phyloP scores from a whole-genome alignment of 2,329 filamentous ascomycete genomes.

The Aspergillus sp. region DNA sequence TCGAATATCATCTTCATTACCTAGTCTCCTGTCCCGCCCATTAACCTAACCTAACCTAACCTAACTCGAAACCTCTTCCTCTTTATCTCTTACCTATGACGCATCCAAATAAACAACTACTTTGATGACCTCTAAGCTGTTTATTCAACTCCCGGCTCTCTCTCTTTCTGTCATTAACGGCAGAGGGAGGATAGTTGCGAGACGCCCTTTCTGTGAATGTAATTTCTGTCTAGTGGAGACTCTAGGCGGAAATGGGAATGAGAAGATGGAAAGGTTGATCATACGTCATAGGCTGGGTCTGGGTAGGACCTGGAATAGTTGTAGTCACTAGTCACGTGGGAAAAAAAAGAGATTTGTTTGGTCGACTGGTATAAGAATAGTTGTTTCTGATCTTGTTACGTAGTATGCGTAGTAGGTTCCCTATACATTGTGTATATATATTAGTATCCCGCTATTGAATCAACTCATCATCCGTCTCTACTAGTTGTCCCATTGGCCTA shows the following conservation, averaged over 20 bases:
- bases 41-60: slow-evolving; percentile 24
- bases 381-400: no score
- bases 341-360: slow-evolving; percentile 4
- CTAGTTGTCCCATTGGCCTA: no score
- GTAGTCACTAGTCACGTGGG: background rate
- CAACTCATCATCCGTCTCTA: no score
- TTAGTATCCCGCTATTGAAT: no score
- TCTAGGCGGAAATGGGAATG: slow-evolving; percentile 11
- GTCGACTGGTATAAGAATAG: background rate
- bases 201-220: background rate
- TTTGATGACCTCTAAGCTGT: slow-evolving; percentile 24
- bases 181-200: background rate
- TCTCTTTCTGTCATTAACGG: background rate
- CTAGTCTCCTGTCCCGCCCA: slow-evolving; percentile 26
- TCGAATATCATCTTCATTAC: no score
- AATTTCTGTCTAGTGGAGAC: slow-evolving; percentile 13
- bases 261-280: no score
- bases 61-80: background rate
- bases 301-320: background rate
- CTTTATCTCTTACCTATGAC: slow-evolving; percentile 36
- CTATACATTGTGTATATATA: no score
- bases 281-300: background rate
- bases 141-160: background rate
- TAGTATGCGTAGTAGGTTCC: no score
- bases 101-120: slow-evolving; percentile 39